These are phyloP conservation scores for Allium cepa DNA, from an alignment of 106 monocot species.

Conservation along the genomic window DNA sequence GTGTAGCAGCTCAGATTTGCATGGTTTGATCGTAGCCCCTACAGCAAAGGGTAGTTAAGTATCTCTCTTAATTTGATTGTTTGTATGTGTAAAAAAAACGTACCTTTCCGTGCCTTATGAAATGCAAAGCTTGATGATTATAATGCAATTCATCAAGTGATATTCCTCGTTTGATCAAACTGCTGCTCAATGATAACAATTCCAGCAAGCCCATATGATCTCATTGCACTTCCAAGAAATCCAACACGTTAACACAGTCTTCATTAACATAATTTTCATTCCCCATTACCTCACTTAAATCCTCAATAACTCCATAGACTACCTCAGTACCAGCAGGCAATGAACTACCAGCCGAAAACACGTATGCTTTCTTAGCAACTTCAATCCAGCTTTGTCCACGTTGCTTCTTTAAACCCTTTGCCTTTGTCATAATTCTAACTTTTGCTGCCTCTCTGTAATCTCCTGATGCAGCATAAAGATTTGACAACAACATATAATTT, in stretches of 20 bases:
- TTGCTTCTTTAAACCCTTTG: constrained; percentile 35
- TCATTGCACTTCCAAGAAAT: no score
- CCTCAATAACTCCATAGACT: constrained; percentile 19
- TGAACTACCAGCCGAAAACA: constrained; percentile 28
- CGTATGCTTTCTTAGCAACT: constrained; percentile 26
- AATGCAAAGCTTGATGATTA: no score
- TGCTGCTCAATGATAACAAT: no score
- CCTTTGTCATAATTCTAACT: constrained; percentile 36
- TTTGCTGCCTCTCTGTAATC: constrained; percentile 39
- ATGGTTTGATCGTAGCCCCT: no score
- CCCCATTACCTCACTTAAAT: constrained; percentile 34
- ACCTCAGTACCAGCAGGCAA: constrained; percentile 20
- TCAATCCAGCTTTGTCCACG: constrained; percentile 56
- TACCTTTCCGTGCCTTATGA: no score
- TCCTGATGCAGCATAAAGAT: constrained; percentile 39
- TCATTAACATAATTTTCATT: constrained; percentile 4
- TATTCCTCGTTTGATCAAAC: no score
- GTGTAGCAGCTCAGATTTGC: no score
- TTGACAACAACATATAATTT: constrained; percentile 42
- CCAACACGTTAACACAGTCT: not conserved
- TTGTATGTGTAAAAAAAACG: no score
- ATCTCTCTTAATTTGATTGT: no score
- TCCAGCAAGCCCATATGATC: no score
- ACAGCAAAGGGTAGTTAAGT: no score
- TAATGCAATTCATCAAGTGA: no score